Base-by-base conservation (phyloP, 2,329 filamentous ascomycete species). In the Nannizziopsis arthrosporioides region DNA sequence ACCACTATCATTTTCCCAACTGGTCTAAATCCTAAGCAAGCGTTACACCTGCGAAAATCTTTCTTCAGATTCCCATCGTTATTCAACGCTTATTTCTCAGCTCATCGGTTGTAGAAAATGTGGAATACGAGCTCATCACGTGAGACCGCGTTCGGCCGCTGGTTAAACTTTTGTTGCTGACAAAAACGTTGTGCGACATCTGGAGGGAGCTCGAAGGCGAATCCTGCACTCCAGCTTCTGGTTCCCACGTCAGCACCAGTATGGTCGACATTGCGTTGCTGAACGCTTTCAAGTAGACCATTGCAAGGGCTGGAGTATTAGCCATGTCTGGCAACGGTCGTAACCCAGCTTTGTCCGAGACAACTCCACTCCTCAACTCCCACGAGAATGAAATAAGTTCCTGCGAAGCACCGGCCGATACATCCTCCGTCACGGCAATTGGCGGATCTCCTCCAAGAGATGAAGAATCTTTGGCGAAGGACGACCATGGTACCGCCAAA, bases 281-380 rank as follows among this genome's bases (percentile, higher is more conserved):
- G 19, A 27, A n/a, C 19, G 30, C 22, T n/a, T 32, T 30, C 19
- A 14, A 18, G 35, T 45, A 45, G 22, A 39, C 12, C 7, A 27
- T 40, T 9, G 40, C 3, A 7, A 14, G 32, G 37, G 37, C 12
- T 27, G 31, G 19, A 17, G 44, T 17, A 17, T 17, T 31, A 31
- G 18, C 12, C 17, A 42, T 47, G 45, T 27, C 30, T 15, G 45
- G 31, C 30, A 47, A 19, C 15, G 2, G 30, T 42, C 15, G 17
- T 7, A 14, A 37, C 31, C 17, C 17, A 12, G 12, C 8, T 12
- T 15, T 32, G 30, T 42, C 45, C 17, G 72, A 74, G 57, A 71
- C 63, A 9, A 71, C 71, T 50, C 71, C 71, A 41, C 61, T 74
- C 48, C 65, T 74, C 34, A 60, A 59, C 5, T 57, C 63, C 45